A percentile compares a stretch with the other conserved stretches of the same genome.
These are phyloP conservation scores for Metroxylon sagu DNA, from an alignment of 176 grass and related monocot species.

Conservation along the genomic window DNA sequence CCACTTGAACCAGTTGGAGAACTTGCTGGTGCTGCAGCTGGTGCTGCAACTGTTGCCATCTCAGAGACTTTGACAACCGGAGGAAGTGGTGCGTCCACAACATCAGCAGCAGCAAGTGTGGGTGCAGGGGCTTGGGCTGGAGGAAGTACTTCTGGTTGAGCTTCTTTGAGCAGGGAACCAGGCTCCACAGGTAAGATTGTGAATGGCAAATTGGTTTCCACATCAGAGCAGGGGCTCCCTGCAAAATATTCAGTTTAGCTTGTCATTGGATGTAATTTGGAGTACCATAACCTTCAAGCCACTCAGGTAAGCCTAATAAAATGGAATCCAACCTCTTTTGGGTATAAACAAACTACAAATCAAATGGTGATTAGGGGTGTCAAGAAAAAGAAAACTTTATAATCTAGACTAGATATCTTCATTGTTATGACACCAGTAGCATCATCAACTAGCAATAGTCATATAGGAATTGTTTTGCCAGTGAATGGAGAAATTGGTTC, in stretches of 20 bases:
- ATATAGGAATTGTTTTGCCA: no score
- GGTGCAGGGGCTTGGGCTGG: constrained; percentile 59
- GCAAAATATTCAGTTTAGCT: neutral
- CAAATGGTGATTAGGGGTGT: no score
- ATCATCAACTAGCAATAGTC: no score
- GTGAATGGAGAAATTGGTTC: no score
- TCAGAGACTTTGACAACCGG: constrained; percentile 26
- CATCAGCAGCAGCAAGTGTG: constrained; percentile 46
- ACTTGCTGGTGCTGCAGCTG: neutral
- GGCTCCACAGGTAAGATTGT: constrained; percentile 48
- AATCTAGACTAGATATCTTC: no score
- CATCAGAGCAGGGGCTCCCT: constrained; percentile 75
- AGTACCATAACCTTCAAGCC: neutral
- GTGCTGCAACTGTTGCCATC: constrained; percentile 2
- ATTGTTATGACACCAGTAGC: no score
- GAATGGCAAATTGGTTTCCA: constrained; percentile 49
- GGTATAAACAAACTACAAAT: no score
- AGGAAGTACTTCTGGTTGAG: constrained; percentile 34
- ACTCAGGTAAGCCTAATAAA: no score
- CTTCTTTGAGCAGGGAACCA: constrained; percentile 40
- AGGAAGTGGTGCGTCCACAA: constrained; percentile 71
- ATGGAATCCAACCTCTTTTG: no score
- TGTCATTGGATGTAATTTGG: neutral
- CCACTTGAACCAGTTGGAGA: neutral
- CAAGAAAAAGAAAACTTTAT: no score